Evolutionary conservation across 768 basidiomycete species (phyloP).

Genomic region (Paxillus ammoniavirescens): DNA sequence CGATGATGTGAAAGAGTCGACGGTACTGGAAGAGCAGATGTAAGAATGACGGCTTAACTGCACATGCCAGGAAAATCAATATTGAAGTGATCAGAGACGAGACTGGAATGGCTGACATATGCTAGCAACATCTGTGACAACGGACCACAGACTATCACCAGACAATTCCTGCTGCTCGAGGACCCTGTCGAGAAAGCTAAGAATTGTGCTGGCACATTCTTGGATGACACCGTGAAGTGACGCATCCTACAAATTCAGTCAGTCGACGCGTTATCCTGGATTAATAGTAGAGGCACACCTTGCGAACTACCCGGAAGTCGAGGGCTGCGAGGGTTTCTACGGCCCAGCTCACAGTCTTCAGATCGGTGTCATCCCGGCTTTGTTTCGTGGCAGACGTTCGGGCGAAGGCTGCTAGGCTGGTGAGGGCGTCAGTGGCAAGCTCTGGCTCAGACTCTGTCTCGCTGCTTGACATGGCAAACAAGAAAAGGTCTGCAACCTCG

Average conservation of each 20-base stretch:
- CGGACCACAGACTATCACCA: constrained; percentile 1
- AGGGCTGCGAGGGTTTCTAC: constrained; percentile 23
- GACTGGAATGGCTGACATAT: constrained; percentile 17
- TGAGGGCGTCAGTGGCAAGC: constrained; percentile 8
- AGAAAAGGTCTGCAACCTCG: background rate
- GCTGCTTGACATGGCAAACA: constrained; percentile 35
- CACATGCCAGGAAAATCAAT: constrained; percentile 7
- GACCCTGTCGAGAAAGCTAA: constrained; percentile 29
- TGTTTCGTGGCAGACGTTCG: constrained; percentile 11
- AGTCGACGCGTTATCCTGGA: background rate
- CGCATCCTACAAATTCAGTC: constrained; percentile 27
- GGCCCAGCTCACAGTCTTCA: constrained; percentile 22
- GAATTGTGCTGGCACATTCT: constrained; percentile 32
- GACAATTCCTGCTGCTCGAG: constrained; percentile 7
- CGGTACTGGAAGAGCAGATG: constrained; percentile 51
- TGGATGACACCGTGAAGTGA: constrained; percentile 34
- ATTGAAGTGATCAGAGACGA: background rate
- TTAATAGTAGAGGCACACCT: constrained; percentile 14
- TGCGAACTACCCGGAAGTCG: constrained; percentile 29
- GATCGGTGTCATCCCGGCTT: background rate
- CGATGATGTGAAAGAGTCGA: constrained; percentile 45
- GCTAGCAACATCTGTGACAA: constrained; percentile 12
- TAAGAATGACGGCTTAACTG: constrained; percentile 34
- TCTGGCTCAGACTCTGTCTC: constrained; percentile 56
- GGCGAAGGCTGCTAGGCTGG: constrained; percentile 20